phyloP scores from a whole-genome alignment of 768 basidiomycete genomes.

The Lyophyllum semitale region DNA sequence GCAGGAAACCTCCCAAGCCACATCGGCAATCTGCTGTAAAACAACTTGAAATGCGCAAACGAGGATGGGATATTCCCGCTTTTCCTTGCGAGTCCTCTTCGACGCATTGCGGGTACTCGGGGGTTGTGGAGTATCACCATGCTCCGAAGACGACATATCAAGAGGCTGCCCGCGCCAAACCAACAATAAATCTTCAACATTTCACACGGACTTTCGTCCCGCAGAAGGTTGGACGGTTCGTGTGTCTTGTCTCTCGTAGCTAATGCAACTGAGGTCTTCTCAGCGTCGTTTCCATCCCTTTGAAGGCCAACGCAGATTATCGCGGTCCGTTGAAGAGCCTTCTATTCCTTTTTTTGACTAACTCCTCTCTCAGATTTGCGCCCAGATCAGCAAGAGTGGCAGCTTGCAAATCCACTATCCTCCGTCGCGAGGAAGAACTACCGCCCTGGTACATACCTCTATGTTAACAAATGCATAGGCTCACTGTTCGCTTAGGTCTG shows the following conservation, averaged over 20 bases:
- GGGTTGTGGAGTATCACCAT: constrained; percentile 32
- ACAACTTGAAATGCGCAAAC: constrained; percentile 20
- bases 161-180: constrained; percentile 41
- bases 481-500: constrained; percentile 30
- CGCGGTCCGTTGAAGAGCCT: constrained; percentile 39
- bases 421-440: constrained; percentile 55
- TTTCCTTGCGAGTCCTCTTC: constrained; percentile 35
- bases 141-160: constrained; percentile 48
- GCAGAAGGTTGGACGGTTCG: constrained; percentile 60
- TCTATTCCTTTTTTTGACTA: not conserved
- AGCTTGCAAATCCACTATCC: constrained; percentile 59
- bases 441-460: constrained; percentile 41
- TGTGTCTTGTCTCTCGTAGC: constrained; percentile 5
- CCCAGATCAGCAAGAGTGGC: constrained; percentile 56
- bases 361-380: constrained; percentile 38
- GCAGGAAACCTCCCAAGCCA: constrained; percentile 38
- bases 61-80: constrained; percentile 30
- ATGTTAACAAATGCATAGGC: not conserved
- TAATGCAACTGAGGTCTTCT: not conserved
- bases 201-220: constrained; percentile 58
- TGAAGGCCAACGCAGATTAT: constrained; percentile 64
- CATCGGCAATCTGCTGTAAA: constrained; percentile 11
- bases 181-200: constrained; percentile 62
- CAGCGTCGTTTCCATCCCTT: constrained; percentile 66
- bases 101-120: constrained; percentile 38